Conservation (phyloP, 352 stramenopile genomes). For the Phytopythium ostracodes region DNA sequence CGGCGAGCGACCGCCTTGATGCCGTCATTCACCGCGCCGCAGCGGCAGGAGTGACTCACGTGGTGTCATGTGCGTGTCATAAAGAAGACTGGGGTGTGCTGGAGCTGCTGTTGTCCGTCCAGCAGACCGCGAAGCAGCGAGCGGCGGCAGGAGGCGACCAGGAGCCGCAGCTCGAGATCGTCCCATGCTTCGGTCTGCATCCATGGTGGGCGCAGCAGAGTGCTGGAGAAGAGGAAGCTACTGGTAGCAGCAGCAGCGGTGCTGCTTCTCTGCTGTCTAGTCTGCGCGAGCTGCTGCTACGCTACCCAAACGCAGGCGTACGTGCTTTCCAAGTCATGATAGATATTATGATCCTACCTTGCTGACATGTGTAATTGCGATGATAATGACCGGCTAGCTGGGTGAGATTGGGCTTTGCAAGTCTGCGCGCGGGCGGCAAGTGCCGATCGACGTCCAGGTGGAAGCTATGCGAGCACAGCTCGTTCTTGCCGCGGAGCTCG, state of each 20-base stretch:
- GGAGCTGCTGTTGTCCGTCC: conserved; percentile 31
- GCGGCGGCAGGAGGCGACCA: neutral
- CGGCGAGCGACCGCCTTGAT: conserved; percentile 14
- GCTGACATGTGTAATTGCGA: no score
- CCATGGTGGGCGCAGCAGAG: conserved; percentile 53
- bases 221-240: no score
- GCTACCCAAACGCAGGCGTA: conserved; percentile 49
- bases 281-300: conserved; percentile 29
- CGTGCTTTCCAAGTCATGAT: conserved; percentile 5
- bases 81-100: conserved; percentile 54
- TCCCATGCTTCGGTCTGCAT: conserved; percentile 69
- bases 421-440: conserved; percentile 39
- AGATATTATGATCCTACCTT: no score
- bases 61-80: conserved; percentile 61
- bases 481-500: conserved; percentile 38
- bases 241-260: neutral
- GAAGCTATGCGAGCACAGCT: conserved; percentile 49
- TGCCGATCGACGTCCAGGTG: conserved; percentile 43
- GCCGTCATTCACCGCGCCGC: conserved; percentile 33
- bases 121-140: neutral
- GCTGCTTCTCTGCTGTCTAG: conserved; percentile 13
- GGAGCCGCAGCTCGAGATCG: conserved; percentile 17
- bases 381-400: no score
- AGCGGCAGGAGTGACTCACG: conserved; percentile 34
- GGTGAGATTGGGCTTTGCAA: conserved; percentile 83